Conservation (phyloP, 2,329 filamentous ascomycete genomes). For the Neofusicoccum cordaticola region DNA sequence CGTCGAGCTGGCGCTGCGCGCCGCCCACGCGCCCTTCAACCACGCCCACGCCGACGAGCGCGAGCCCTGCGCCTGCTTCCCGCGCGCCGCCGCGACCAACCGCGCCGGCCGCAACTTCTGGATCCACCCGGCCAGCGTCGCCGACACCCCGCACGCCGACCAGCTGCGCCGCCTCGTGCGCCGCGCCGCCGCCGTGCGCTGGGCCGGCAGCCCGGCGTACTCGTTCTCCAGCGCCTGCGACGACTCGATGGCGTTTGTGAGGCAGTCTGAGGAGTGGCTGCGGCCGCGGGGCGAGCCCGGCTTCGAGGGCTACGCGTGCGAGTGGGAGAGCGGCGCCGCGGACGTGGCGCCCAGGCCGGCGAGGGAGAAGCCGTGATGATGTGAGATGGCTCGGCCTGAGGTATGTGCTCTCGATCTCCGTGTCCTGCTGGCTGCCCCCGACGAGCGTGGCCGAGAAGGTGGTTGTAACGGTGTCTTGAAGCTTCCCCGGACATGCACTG, state of each 20-base stretch:
- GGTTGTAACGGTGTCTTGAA: not conserved
- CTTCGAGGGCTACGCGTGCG: not conserved
- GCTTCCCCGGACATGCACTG: not conserved
- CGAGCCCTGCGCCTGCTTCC: not conserved
- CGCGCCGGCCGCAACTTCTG: slow-evolving; percentile 7
- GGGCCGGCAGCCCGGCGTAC: slow-evolving; percentile 2
- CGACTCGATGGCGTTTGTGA: not conserved
- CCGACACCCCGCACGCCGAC: not conserved
- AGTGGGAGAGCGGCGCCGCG: not conserved
- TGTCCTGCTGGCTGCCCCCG: too few species aligned
- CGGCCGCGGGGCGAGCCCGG: not conserved
- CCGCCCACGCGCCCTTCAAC: not conserved
- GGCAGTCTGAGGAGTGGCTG: slow-evolving; percentile 2
- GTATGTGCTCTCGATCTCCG: too few species aligned
- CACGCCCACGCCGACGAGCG: not conserved
- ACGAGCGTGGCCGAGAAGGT: not conserved
- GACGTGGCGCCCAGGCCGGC: not conserved
- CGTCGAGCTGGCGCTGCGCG: slow-evolving; percentile 4
- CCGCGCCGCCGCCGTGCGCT: not conserved
- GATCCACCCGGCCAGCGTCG: slow-evolving; percentile 10
- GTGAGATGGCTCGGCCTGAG: too few species aligned
- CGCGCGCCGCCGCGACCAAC: not conserved
- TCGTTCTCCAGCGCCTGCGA: slow-evolving; percentile 5
- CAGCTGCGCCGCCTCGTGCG: not conserved
- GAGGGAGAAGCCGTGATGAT: not conserved